phyloP scores from a whole-genome alignment of 441 rosid species.

The Croton setiger region DNA sequence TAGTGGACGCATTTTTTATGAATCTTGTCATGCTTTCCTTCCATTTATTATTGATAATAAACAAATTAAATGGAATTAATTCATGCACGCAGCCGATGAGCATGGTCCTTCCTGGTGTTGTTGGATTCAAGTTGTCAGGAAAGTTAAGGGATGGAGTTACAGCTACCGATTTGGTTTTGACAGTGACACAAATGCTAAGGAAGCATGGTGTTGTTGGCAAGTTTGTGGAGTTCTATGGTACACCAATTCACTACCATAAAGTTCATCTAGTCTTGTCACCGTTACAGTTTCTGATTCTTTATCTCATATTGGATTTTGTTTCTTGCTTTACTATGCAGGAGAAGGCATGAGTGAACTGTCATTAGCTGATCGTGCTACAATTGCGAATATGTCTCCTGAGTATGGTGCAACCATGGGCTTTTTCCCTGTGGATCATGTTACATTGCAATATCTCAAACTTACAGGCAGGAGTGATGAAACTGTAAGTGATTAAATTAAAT shows the following conservation, averaged over 20 bases:
- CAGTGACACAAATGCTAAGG: conserved; percentile 95
- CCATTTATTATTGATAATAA: conserved; percentile 7
- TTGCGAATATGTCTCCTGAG: conserved; percentile 97
- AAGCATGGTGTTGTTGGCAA: conserved; percentile 99
- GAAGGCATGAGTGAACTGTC: conserved; percentile 92
- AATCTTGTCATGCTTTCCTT: background rate
- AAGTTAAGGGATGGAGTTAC: conserved; percentile 86
- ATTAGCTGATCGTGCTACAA: conserved; percentile 89
- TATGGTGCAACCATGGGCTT: conserved; percentile 98
- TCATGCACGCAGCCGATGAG: conserved; percentile 80
- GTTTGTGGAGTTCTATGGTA: conserved; percentile 98
- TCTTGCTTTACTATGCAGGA: conserved; percentile 48
- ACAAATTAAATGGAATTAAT: background rate
- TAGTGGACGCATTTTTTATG: background rate
- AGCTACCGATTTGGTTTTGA: conserved; percentile 95
- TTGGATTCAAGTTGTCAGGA: conserved; percentile 91
- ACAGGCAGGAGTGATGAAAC: conserved; percentile 87
- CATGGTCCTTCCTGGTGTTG: conserved; percentile 98
- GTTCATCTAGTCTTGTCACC: conserved; percentile 1
- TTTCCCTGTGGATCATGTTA: conserved; percentile 92
- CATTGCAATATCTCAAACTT: conserved; percentile 74
- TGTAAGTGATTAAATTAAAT: conserved; percentile 32
- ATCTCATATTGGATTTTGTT: conserved; percentile 13
- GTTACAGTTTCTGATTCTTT: conserved; percentile 11
- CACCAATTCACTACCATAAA: conserved; percentile 6